Percentiles rank a stretch among this genome's conserved stretches.
Conservation (phyloP, 345 rosid species). For the Populus davidiana region DNA sequence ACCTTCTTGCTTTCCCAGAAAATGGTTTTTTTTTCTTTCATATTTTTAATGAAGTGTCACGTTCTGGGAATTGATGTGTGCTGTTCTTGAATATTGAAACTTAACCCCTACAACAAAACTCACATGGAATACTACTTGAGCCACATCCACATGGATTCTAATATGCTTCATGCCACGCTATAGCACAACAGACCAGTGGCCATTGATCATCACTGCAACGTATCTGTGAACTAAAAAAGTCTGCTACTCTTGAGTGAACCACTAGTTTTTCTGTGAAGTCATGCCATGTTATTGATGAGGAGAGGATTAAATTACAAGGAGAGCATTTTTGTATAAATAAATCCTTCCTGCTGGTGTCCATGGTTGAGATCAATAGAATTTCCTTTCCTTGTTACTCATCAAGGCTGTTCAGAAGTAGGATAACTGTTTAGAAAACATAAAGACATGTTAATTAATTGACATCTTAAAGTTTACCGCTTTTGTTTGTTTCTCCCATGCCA, state of each 20-base stretch:
- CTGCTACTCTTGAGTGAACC: not conserved
- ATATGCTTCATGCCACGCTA: not conserved
- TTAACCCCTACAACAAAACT: not conserved
- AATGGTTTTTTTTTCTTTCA: not conserved
- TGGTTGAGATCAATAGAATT: not conserved
- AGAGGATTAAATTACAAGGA: not conserved
- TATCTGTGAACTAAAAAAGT: not conserved
- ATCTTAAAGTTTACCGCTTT: not conserved
- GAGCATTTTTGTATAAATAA: not conserved
- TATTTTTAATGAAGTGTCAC: not conserved
- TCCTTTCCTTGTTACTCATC: not conserved
- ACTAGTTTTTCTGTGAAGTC: not conserved
- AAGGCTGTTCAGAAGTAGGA: not conserved
- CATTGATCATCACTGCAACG: not conserved
- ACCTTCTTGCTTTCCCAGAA: not conserved
- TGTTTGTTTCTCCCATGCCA: too few relatives aligned
- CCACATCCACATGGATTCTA: too few relatives aligned
- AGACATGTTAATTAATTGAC: not conserved
- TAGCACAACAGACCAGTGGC: not conserved
- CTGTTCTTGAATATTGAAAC: not conserved
- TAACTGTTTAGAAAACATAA: not conserved
- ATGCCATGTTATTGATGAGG: not conserved
- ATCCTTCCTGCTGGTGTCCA: not conserved
- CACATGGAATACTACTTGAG: too few relatives aligned
- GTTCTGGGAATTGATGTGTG: not conserved